Percentiles rank a stretch among this genome's conserved stretches.
Evolutionary conservation across 78 protist genomes (phyloP).

Genomic region (Dictyostelium citrinum): DNA sequence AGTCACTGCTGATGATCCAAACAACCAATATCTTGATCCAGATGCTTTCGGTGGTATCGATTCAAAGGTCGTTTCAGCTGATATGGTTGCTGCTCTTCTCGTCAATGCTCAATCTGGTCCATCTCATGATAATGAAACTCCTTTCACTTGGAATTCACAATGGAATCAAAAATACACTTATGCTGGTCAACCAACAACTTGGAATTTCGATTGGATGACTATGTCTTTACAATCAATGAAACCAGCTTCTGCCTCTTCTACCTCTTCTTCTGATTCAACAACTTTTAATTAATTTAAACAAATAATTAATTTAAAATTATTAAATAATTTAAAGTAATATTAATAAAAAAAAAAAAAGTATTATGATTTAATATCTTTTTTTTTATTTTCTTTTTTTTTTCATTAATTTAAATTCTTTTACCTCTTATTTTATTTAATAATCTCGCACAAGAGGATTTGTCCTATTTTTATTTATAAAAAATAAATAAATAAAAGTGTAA

Average conservation of each 20-base stretch:
- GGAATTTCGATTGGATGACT: conserved; percentile 67
- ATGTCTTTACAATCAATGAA: conserved; percentile 11
- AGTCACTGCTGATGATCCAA: conserved; percentile 32
- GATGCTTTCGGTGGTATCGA: conserved; percentile 79
- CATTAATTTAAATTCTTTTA: not conserved
- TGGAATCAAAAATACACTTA: conserved; percentile 17
- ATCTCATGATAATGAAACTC: conserved; percentile 42
- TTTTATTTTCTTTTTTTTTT: not conserved
- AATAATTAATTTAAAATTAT: too few relatives aligned
- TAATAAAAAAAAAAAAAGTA: not conserved
- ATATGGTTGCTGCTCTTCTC: conserved; percentile 14
- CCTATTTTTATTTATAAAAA: too few relatives aligned
- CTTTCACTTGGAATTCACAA: conserved; percentile 33
- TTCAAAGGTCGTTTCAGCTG: conserved; percentile 38
- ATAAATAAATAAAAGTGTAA: too few relatives aligned
- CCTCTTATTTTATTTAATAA: too few relatives aligned
- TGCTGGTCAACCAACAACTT: conserved; percentile 56
- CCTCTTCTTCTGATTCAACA: not conserved
- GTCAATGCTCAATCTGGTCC: conserved; percentile 75
- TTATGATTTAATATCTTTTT: not conserved
- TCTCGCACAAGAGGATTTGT: too few relatives aligned
- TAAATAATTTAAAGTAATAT: not conserved
- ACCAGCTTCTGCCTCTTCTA: not conserved
- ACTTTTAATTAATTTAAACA: not conserved
- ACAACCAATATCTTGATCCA: conserved; percentile 51